Conservation (phyloP, 176 grass and related monocot genomes). For the barley (Hordeum vulgare) region DNA sequence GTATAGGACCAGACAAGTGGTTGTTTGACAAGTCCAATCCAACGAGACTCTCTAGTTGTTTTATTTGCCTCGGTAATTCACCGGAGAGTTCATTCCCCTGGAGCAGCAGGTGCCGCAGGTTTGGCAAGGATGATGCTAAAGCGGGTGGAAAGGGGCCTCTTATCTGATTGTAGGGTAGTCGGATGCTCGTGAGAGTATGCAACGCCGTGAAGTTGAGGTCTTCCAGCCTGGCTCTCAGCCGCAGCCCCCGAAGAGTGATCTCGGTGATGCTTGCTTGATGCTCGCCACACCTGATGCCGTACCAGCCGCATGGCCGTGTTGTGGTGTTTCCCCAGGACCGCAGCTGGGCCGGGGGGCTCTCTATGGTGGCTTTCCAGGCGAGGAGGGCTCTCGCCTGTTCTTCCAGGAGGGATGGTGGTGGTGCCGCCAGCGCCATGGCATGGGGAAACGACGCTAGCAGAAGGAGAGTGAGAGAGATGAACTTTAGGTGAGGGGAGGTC, state of each 20-base stretch:
- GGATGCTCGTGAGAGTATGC: not conserved
- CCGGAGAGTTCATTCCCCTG: not conserved
- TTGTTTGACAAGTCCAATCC: not conserved
- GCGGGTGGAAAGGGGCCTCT: not conserved
- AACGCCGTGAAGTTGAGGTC: not conserved
- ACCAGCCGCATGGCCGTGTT: not conserved
- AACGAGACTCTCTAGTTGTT: not conserved
- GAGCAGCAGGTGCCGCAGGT: not conserved
- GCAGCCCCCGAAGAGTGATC: not conserved
- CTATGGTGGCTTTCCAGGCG: not conserved
- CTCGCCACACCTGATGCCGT: not conserved
- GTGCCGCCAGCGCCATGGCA: not conserved
- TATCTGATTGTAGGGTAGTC: not conserved
- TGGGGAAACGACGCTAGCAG: not conserved
- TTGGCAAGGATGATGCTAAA: not conserved
- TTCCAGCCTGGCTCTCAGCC: not conserved
- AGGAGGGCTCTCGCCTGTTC: not conserved
- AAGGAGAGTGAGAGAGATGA: not conserved
- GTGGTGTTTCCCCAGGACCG: not conserved
- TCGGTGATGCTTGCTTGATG: not conserved
- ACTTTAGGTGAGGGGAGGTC: not conserved
- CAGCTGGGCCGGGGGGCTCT: not conserved
- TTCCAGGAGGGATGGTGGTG: not conserved
- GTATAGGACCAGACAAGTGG: not conserved
- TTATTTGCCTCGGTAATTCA: not conserved